Evolutionary conservation across 2,329 filamentous ascomycete genomes (phyloP).

Genomic region (Colletotrichum tofieldiae): DNA sequence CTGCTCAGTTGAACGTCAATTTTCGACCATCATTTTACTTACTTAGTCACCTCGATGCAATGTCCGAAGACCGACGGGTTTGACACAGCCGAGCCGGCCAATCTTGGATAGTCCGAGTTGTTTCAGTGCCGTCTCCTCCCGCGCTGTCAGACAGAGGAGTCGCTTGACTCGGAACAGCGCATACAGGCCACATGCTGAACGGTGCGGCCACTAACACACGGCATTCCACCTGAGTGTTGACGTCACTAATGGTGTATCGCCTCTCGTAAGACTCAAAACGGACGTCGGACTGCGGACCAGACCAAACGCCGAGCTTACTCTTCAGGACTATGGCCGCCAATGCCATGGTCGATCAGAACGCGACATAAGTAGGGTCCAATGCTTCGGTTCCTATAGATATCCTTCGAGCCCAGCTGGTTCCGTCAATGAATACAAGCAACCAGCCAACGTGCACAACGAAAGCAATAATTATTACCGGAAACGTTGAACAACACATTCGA

Average conservation of each 20-base stretch:
- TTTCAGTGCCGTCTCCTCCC: background rate
- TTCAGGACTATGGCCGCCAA: background rate
- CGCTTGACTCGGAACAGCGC: constrained; percentile 8
- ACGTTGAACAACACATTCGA: too few relatives aligned
- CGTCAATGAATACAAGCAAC: too few relatives aligned
- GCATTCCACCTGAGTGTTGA: constrained; percentile 17
- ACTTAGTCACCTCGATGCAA: background rate
- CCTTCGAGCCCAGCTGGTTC: background rate
- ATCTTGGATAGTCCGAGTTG: background rate
- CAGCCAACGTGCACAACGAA: background rate
- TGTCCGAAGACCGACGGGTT: constrained; percentile 16
- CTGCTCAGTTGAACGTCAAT: background rate
- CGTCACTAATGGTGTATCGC: constrained; percentile 19
- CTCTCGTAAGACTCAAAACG: constrained; percentile 27
- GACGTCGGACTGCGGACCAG: constrained; percentile 23
- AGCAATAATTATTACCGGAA: background rate
- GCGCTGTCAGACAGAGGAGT: background rate
- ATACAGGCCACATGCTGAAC: background rate
- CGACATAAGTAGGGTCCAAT: background rate
- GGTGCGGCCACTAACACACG: constrained; percentile 6
- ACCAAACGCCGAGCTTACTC: constrained; percentile 20
- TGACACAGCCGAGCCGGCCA: constrained; percentile 9
- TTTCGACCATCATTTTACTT: background rate
- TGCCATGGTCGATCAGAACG: background rate
- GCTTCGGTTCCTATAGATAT: background rate